Percentiles rank a stretch among this genome's conserved stretches.
These are phyloP conservation scores for Glycine soja DNA, from an alignment of 306 rosid genomes.

Conservation along the genomic window DNA sequence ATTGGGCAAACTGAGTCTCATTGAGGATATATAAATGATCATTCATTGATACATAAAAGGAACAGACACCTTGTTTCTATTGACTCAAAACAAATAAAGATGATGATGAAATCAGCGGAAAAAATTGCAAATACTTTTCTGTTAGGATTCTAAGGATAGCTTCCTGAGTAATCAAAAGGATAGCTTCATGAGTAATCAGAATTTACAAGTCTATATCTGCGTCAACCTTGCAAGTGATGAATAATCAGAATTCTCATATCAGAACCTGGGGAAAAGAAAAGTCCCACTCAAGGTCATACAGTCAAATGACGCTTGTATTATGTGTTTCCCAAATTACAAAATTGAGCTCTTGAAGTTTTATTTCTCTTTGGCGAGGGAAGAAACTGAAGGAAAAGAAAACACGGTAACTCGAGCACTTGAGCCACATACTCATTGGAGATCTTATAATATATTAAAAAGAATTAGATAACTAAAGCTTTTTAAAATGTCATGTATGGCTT, in stretches of 20 bases:
- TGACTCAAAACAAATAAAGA: slow-evolving; percentile 24
- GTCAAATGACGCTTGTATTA: not conserved
- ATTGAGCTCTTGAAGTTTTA: not conserved
- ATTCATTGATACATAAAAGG: not conserved
- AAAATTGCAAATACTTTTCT: not conserved
- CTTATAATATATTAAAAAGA: not conserved
- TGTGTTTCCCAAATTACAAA: slow-evolving; percentile 16
- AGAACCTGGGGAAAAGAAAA: not conserved
- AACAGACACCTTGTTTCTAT: not conserved
- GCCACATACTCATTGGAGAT: slow-evolving; percentile 8
- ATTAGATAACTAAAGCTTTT: not conserved
- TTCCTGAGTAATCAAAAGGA: slow-evolving; percentile 1
- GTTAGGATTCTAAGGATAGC: not conserved
- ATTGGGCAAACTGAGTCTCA: not conserved
- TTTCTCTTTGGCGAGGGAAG: not conserved
- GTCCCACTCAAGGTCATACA: not conserved
- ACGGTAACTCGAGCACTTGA: not conserved
- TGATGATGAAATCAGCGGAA: not conserved
- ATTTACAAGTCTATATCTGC: slow-evolving; percentile 9
- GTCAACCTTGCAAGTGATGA: slow-evolving; percentile 7
- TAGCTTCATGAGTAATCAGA: slow-evolving; percentile 5
- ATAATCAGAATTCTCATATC: slow-evolving; percentile 15
- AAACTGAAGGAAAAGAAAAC: slow-evolving; percentile 28
- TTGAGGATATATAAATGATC: not conserved
- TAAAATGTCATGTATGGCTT: not conserved